These are phyloP conservation scores for Malassezia obtusa DNA, from an alignment of 1,284 basidiomycete genomes.

Conservation along the genomic window DNA sequence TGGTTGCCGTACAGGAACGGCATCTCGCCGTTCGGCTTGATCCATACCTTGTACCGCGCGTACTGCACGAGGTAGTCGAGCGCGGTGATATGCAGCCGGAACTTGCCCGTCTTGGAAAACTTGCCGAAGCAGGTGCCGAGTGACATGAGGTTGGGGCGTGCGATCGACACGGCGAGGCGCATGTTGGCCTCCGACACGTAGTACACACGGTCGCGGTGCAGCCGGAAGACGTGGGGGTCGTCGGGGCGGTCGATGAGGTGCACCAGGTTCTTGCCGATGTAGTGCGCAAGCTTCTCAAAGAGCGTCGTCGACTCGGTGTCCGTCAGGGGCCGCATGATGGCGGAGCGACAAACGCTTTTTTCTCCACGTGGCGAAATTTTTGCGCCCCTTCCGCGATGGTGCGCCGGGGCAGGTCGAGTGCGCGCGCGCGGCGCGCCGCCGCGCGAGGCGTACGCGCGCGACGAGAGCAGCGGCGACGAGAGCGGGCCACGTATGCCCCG, in stretches of 20 bases:
- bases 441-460: neutral
- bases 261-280: conserved; percentile 82
- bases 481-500: conserved; percentile 18
- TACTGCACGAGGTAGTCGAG: conserved; percentile 90
- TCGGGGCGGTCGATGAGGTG: conserved; percentile 49
- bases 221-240: conserved; percentile 47
- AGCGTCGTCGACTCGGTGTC: conserved; percentile 54
- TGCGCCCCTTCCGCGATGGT: neutral
- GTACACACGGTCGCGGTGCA: conserved; percentile 48
- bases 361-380: conserved; percentile 4
- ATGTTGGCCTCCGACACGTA: conserved; percentile 55
- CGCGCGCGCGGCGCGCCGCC: conserved; percentile 1
- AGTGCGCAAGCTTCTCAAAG: conserved; percentile 82
- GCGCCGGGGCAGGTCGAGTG: neutral
- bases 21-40: conserved; percentile 98
- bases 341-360: neutral
- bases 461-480: neutral
- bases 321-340: conserved; percentile 50
- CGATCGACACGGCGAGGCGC: conserved; percentile 81
- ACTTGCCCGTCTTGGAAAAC: conserved; percentile 94
- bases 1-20: conserved; percentile 99
- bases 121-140: conserved; percentile 96
- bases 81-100: conserved; percentile 89
- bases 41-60: conserved; percentile 98
- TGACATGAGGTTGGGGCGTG: conserved; percentile 81